A percentile compares a stretch with the other conserved stretches of the same genome.
Conservation (phyloP, 306 rosid species). For the Cicer chorassanicum region DNA sequence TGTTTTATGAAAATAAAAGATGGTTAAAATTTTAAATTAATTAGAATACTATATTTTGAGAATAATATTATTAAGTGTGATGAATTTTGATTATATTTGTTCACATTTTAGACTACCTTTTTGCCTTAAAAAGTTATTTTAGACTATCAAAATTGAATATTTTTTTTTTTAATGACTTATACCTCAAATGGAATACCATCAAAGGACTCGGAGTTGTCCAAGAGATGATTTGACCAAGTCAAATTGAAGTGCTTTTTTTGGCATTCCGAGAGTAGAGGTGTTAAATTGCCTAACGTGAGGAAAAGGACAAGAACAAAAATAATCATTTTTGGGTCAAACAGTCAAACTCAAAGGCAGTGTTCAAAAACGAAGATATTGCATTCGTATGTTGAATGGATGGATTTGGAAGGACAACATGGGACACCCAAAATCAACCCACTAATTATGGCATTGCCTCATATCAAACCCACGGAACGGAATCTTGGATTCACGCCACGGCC, state of each 20-base stretch:
- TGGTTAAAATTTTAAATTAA: too few relatives aligned
- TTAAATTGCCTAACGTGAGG: conserved; percentile 14
- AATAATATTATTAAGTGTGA: too few relatives aligned
- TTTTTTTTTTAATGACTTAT: too few relatives aligned
- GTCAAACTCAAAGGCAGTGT: conserved; percentile 34
- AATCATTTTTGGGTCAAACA: neutral
- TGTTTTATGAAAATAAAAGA: too few relatives aligned
- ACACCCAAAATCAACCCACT: conserved; percentile 40
- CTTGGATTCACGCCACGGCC: neutral
- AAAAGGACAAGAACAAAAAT: conserved; percentile 39
- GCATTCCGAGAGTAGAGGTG: conserved; percentile 29
- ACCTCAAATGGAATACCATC: neutral
- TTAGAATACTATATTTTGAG: too few relatives aligned
- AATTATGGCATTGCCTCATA: conserved; percentile 48
- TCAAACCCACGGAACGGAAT: conserved; percentile 65
- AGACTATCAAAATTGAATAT: too few relatives aligned
- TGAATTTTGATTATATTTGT: too few relatives aligned
- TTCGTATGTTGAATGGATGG: conserved; percentile 41
- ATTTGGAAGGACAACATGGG: conserved; percentile 33
- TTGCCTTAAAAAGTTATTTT: too few relatives aligned
- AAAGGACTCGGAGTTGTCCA: neutral
- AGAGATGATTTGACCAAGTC: conserved; percentile 35
- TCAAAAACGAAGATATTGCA: conserved; percentile 1
- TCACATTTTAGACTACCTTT: too few relatives aligned
- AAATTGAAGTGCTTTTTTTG: conserved; percentile 15